These are phyloP conservation scores for Aaosphaeria pasadenensis DNA, from an alignment of 2,329 filamentous ascomycete species.

Conservation along the genomic window DNA sequence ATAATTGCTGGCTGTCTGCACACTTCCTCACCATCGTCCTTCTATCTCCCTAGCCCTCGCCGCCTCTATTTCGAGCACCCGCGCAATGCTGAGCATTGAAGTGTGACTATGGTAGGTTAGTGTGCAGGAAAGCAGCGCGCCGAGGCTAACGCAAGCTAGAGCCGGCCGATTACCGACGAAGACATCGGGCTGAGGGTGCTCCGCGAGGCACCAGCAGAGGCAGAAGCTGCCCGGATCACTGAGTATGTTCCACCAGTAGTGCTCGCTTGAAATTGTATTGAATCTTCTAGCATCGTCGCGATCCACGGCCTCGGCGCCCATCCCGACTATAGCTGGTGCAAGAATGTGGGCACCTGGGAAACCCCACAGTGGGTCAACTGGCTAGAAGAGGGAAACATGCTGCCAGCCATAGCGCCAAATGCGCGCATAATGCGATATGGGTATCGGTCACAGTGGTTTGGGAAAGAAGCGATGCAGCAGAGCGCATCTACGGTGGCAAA, in stretches of 20 bases:
- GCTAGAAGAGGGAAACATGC: constrained; percentile 18
- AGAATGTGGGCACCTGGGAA: too few species aligned
- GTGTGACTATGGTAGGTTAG: constrained; percentile 7
- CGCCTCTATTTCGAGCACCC: too few species aligned
- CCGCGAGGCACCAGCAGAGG: constrained; percentile 11
- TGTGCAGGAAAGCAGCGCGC: not conserved
- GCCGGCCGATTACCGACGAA: constrained; percentile 12
- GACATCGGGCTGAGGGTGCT: constrained; percentile 19
- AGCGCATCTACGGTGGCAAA: constrained; percentile 14
- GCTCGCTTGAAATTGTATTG: constrained; percentile 1
- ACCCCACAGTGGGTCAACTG: constrained; percentile 16
- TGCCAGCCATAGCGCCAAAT: constrained; percentile 16
- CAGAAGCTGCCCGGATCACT: constrained; percentile 3
- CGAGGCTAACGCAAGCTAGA: constrained; percentile 5
- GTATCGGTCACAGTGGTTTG: constrained; percentile 26
- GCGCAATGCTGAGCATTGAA: not conserved
- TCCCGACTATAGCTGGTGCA: too few species aligned
- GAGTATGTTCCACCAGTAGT: constrained; percentile 8
- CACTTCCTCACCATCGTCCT: too few species aligned
- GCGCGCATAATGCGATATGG: constrained; percentile 27
- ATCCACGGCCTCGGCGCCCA: too few species aligned
- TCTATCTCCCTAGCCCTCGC: too few species aligned
- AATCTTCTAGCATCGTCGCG: not conserved
- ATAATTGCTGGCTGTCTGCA: too few species aligned
- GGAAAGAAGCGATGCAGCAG: constrained; percentile 16